These are phyloP conservation scores for Neocucurbitaria cava DNA, from an alignment of 2,329 filamentous ascomycete genomes.

Conservation along the genomic window DNA sequence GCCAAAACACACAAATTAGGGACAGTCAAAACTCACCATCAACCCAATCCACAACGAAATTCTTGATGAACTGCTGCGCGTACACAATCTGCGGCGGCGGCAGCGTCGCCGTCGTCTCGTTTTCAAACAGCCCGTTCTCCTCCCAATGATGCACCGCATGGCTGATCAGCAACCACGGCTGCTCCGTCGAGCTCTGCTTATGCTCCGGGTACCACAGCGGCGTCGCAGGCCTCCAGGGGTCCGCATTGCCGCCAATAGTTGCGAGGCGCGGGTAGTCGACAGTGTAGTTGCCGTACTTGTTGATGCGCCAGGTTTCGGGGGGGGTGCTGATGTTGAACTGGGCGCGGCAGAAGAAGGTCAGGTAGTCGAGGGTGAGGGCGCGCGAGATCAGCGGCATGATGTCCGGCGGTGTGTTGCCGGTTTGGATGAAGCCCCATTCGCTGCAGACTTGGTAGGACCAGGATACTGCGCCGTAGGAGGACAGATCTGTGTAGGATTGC, in stretches of 20 bases:
- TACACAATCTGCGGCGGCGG: constrained; percentile 66
- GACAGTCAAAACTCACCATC: constrained; percentile 49
- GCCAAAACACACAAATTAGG: too few species aligned
- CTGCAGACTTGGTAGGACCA: constrained; percentile 65
- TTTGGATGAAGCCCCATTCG: constrained; percentile 78
- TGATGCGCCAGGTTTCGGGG: constrained; percentile 71
- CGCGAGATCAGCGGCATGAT: constrained; percentile 76
- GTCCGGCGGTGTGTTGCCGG: constrained; percentile 70
- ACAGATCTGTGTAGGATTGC: constrained; percentile 21
- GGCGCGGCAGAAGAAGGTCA: constrained; percentile 66
- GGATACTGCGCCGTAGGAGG: constrained; percentile 36
- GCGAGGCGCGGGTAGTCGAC: constrained; percentile 79
- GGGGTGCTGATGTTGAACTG: constrained; percentile 73
- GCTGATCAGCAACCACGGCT: constrained; percentile 77
- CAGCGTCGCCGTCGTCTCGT: constrained; percentile 64
- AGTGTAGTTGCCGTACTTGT: constrained; percentile 76
- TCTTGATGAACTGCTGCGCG: constrained; percentile 64
- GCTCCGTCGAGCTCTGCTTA: constrained; percentile 65
- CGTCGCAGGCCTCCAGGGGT: constrained; percentile 80
- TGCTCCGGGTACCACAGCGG: constrained; percentile 70
- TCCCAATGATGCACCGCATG: constrained; percentile 86
- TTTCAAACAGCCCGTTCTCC: constrained; percentile 70
- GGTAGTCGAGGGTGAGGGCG: constrained; percentile 68
- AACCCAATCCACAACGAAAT: constrained; percentile 73
- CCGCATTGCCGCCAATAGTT: constrained; percentile 76